These are phyloP conservation scores for Fraxinus floribunda DNA, from an alignment of 305 asterid genomes.

Conservation along the genomic window DNA sequence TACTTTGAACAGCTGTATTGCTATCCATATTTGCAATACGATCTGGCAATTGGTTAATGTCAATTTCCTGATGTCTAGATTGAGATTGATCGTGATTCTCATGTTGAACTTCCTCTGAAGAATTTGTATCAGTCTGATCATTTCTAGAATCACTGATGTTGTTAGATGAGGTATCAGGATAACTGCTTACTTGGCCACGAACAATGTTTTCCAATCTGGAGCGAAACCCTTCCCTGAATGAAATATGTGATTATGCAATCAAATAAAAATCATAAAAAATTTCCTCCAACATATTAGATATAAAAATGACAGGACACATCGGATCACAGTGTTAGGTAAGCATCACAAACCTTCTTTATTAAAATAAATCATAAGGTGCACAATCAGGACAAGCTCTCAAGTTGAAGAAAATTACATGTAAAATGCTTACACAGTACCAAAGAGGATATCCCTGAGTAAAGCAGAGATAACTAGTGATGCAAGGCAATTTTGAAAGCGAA, in stretches of 20 bases:
- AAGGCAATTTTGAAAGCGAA: neutral
- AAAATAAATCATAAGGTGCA: neutral
- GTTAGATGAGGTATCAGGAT: constrained; percentile 45
- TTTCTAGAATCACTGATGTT: constrained; percentile 41
- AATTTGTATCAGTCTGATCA: constrained; percentile 44
- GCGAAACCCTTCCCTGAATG: constrained; percentile 76
- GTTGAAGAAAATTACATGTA: neutral
- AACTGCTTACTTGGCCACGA: constrained; percentile 70
- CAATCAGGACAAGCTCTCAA: neutral
- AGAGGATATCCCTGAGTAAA: neutral
- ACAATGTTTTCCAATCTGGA: constrained; percentile 67
- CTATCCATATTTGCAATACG: constrained; percentile 36
- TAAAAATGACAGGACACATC: constrained; percentile 18
- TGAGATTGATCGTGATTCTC: constrained; percentile 30
- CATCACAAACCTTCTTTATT: neutral
- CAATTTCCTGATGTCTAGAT: constrained; percentile 32
- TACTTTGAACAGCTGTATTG: constrained; percentile 38
- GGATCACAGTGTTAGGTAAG: neutral
- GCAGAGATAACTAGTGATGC: neutral
- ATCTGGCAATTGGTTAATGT: constrained; percentile 39
- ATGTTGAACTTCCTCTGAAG: constrained; percentile 49
- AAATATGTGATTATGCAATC: constrained; percentile 22
- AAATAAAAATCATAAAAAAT: constrained; percentile 7
- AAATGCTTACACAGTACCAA: neutral
- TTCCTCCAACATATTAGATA: neutral